Percentiles rank a stretch among this genome's conserved stretches.
phyloP scores from a whole-genome alignment of 192 early-diverging fungal species.

The Podila horticola region DNA sequence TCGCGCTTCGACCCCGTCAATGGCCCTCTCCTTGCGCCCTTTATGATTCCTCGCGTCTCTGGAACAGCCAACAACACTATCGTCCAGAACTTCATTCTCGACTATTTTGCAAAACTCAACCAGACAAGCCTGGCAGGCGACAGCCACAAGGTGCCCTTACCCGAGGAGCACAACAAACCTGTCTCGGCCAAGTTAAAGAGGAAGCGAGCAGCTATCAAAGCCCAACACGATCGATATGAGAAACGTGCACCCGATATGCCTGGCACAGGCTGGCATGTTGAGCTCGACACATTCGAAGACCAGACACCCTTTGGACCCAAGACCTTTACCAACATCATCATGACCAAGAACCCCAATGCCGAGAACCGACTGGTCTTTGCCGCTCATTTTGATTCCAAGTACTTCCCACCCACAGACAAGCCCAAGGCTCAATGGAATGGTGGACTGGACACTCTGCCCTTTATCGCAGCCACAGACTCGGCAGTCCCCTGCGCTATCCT shows the following conservation, averaged over 20 bases:
- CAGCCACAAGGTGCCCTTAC: background rate
- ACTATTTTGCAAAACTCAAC: conserved; percentile 66
- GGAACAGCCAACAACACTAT: conserved; percentile 75
- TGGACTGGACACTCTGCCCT: conserved; percentile 59
- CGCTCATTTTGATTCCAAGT: conserved; percentile 95
- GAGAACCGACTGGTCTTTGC: conserved; percentile 81
- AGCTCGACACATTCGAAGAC: conserved; percentile 80
- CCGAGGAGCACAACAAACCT: background rate
- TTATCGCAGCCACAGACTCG: conserved; percentile 92
- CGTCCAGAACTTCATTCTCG: conserved; percentile 79
- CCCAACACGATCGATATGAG: background rate
- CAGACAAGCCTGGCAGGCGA: conserved; percentile 19
- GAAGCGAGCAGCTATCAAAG: background rate
- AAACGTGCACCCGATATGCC: background rate
- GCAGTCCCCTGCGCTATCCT: conserved; percentile 92
- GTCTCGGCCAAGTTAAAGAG: conserved; percentile 1
- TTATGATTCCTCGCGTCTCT: conserved; percentile 84
- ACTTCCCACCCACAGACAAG: conserved; percentile 61
- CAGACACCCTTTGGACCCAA: conserved; percentile 82
- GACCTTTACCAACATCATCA: conserved; percentile 88
- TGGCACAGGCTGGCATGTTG: conserved; percentile 75
- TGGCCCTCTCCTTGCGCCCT: conserved; percentile 71
- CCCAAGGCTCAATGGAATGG: conserved; percentile 14
- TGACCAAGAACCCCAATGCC: conserved; percentile 85
- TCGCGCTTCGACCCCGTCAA: conserved; percentile 29